phyloP scores from a whole-genome alignment of 371 early-diverging fungal species.

The Mortierella sp. region DNA sequence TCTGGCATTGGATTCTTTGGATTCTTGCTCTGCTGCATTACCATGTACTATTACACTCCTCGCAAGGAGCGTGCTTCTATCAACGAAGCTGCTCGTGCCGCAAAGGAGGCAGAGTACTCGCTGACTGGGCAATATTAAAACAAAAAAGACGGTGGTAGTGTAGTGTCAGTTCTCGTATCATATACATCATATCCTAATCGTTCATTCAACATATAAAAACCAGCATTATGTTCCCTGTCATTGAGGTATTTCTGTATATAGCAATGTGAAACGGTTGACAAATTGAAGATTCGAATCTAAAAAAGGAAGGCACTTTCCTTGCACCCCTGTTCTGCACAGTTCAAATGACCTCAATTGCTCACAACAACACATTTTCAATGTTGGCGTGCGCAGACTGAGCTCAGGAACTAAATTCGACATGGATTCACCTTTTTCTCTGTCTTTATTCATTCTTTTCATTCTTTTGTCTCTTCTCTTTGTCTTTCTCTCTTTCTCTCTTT shows the following conservation, averaged over 20 bases:
- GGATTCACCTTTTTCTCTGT: not conserved
- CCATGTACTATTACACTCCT: slow-evolving; percentile 35
- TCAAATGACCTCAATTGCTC: no score
- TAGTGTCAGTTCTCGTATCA: no score
- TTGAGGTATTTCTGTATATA: no score
- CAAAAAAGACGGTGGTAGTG: no score
- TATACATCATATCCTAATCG: no score
- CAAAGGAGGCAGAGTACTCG: slow-evolving; percentile 45
- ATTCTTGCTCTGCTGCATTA: slow-evolving; percentile 34
- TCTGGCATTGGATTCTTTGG: slow-evolving; percentile 52
- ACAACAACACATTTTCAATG: no score
- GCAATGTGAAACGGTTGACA: no score
- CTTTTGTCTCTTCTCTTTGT: not conserved
- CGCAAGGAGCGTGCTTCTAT: slow-evolving; percentile 49
- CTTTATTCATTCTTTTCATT: not conserved
- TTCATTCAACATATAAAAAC: no score
- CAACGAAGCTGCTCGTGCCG: slow-evolving; percentile 46
- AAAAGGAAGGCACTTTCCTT: not conserved
- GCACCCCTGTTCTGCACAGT: no score
- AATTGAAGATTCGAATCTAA: no score
- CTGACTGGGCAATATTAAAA: slow-evolving; percentile 31
- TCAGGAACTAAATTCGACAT: not conserved
- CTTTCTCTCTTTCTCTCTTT: not conserved
- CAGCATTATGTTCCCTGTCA: no score
- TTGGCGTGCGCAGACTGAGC: not conserved